Percentiles rank a stretch among this genome's conserved stretches.
Evolutionary conservation across 345 rosid genomes (phyloP).

Genomic region (Luvunga scandens): DNA sequence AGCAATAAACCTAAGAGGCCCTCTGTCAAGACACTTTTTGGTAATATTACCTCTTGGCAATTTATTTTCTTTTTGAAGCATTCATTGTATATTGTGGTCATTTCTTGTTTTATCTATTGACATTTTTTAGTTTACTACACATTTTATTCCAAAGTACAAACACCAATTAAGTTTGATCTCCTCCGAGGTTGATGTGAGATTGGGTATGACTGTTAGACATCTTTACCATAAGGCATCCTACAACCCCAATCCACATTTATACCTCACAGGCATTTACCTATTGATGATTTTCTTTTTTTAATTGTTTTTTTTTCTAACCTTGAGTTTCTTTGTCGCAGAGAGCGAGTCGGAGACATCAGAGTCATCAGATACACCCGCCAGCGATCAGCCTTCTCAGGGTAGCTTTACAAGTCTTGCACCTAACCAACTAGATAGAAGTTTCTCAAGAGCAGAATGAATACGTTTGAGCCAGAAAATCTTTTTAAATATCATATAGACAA

Average conservation of each 20-base stretch:
- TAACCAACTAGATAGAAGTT: constrained; percentile 30
- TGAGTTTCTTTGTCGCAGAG: constrained; percentile 34
- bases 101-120: background rate
- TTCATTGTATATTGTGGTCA: background rate
- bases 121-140: background rate
- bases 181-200: background rate
- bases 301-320: background rate
- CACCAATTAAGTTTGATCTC: background rate
- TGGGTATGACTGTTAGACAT: background rate
- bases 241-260: background rate
- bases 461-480: constrained; percentile 7
- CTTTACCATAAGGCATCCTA: background rate
- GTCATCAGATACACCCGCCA: constrained; percentile 26
- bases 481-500: background rate
- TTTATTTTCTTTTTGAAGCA: background rate
- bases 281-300: too few species aligned
- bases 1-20: constrained; percentile 61
- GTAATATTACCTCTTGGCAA: constrained; percentile 27
- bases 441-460: constrained; percentile 26
- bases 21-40: constrained; percentile 74
- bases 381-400: constrained; percentile 37
- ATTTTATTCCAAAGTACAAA: background rate
- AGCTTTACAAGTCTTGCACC: constrained; percentile 49
- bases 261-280: background rate
- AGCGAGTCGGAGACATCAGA: constrained; percentile 53